These are phyloP conservation scores for Hydrangea macrophylla DNA, from an alignment of 148 eudicot genomes.

Conservation along the genomic window DNA sequence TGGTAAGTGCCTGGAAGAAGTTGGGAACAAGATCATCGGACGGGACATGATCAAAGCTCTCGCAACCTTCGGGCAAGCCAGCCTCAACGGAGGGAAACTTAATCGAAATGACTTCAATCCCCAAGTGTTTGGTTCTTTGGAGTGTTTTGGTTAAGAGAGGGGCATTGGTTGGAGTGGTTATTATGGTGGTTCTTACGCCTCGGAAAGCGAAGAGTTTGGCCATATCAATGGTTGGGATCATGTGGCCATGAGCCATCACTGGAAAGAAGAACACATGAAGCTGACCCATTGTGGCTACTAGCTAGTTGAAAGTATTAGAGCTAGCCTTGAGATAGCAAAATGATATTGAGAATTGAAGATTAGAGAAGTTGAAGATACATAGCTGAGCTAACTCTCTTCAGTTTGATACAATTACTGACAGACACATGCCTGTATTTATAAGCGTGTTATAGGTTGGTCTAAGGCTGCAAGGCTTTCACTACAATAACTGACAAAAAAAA, in stretches of 20 bases:
- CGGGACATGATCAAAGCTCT: constrained; percentile 10
- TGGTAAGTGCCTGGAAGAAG: constrained; percentile 4
- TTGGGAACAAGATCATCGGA: constrained; percentile 19
- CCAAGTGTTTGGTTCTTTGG: constrained; percentile 2
- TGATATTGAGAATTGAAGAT: too few species aligned
- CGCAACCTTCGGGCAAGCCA: constrained; percentile 38
- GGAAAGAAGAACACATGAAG: constrained; percentile 55
- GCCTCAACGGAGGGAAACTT: constrained; percentile 31
- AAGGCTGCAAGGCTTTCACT: too few species aligned
- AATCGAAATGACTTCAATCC: constrained; percentile 11
- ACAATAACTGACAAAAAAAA: too few species aligned
- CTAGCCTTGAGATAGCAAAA: too few species aligned
- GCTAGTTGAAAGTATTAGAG: too few species aligned
- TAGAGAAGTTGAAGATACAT: too few species aligned
- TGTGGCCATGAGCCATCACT: constrained; percentile 51
- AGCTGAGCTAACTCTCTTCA: too few species aligned
- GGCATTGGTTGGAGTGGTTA: constrained; percentile 42
- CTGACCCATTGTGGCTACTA: constrained; percentile 12
- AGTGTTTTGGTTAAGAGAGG: constrained; percentile 26
- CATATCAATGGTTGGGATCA: constrained; percentile 52
- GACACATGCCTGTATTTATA: too few species aligned
- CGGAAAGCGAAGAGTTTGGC: constrained; percentile 46
- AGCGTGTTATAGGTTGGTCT: too few species aligned
- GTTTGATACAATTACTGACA: too few species aligned
- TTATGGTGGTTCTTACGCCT: constrained; percentile 44